These are phyloP conservation scores for Adansonia rubrostipa DNA, from an alignment of 441 rosid species.

Conservation along the genomic window DNA sequence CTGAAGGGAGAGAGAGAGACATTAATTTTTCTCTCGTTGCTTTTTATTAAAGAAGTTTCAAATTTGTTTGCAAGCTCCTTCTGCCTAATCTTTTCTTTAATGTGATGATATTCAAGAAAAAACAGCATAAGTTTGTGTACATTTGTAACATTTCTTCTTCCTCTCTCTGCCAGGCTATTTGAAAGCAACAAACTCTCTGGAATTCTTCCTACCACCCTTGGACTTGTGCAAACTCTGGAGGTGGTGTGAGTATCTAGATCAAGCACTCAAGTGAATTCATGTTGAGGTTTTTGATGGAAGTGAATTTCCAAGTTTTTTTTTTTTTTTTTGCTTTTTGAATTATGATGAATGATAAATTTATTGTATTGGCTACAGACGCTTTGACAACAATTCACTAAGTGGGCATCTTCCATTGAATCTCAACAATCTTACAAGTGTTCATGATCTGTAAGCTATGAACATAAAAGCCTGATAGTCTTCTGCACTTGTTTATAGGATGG, in stretches of 20 bases:
- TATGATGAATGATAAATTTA: neutral
- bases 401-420: slow-evolving; percentile 60
- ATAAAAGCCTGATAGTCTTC: neutral
- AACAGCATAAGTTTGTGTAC: too few relatives aligned
- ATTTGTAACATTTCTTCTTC: neutral
- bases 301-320: too few relatives aligned
- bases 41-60: too few relatives aligned
- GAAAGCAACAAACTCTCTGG: slow-evolving; percentile 65
- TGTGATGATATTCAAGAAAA: too few relatives aligned
- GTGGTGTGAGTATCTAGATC: slow-evolving; percentile 65
- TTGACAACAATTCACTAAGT: slow-evolving; percentile 62
- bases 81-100: too few relatives aligned
- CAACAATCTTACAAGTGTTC: slow-evolving; percentile 52
- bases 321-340: too few relatives aligned
- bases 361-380: slow-evolving; percentile 50
- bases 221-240: slow-evolving; percentile 54
- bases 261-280: slow-evolving; percentile 11
- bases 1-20: too few relatives aligned
- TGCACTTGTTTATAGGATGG: neutral
- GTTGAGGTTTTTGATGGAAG: too few relatives aligned
- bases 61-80: too few relatives aligned
- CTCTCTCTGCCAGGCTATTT: slow-evolving; percentile 56
- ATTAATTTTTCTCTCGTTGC: too few relatives aligned
- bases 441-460: slow-evolving; percentile 62
- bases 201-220: slow-evolving; percentile 61